A percentile compares a stretch with the other conserved stretches of the same genome.
Evolutionary conservation across 164 flowering plant genomes (phyloP).

Genomic region (Saururus chinensis): DNA sequence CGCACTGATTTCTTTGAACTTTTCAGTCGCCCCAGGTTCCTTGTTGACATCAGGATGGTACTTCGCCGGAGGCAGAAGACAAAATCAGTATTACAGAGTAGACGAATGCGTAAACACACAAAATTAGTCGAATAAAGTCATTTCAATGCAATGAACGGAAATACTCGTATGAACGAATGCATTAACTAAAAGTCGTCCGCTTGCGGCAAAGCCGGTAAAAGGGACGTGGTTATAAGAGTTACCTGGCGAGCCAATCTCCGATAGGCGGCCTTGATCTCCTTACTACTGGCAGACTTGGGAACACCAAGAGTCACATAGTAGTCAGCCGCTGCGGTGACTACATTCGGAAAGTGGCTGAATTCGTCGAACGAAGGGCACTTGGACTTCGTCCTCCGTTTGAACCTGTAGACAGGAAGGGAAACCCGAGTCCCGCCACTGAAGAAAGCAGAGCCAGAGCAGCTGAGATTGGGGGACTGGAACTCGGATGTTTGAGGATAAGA

Average conservation of each 20-base stretch:
- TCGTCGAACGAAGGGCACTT: slow-evolving; percentile 9
- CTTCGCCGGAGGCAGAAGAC: slow-evolving; percentile 19
- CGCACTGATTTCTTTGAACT: slow-evolving; percentile 90
- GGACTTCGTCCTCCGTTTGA: slow-evolving; percentile 5
- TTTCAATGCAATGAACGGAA: background rate
- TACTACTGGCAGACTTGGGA: slow-evolving; percentile 58
- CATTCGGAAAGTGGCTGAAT: slow-evolving; percentile 1
- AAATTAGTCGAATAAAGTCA: background rate
- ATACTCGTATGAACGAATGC: too few species aligned
- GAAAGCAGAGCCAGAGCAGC: slow-evolving; percentile 20
- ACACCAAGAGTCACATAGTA: slow-evolving; percentile 88
- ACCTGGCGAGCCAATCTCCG: slow-evolving; percentile 94
- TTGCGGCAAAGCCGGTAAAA: background rate
- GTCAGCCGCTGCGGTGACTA: slow-evolving; percentile 51
- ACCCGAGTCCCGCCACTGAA: slow-evolving; percentile 21
- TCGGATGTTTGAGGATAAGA: slow-evolving; percentile 7
- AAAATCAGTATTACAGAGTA: background rate
- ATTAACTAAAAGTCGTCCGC: too few species aligned
- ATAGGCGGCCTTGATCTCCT: slow-evolving; percentile 91
- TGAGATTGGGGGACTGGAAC: slow-evolving; percentile 1
- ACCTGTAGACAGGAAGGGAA: slow-evolving; percentile 10
- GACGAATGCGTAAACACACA: slow-evolving; percentile 1
- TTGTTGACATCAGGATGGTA: slow-evolving; percentile 98
- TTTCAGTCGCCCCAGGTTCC: slow-evolving; percentile 95
- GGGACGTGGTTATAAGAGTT: background rate